These are phyloP conservation scores for Stagonosporopsis cucurbitacearum DNA, from an alignment of 2,329 filamentous ascomycete species.

Conservation along the genomic window DNA sequence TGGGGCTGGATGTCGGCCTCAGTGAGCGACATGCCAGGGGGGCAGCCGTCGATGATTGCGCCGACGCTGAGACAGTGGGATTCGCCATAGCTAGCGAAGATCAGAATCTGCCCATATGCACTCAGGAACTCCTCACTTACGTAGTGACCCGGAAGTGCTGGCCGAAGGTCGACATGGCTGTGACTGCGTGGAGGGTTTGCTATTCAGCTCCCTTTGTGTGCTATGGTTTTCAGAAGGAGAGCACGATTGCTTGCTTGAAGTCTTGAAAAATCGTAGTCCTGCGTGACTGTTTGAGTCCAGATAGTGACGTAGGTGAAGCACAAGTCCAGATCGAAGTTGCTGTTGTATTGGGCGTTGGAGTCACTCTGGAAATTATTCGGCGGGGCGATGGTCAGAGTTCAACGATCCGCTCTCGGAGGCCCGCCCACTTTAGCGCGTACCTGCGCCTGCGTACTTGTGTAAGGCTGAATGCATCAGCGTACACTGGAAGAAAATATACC, in stretches of 20 bases:
- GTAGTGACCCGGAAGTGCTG: conserved; percentile 82
- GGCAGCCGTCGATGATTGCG: conserved; percentile 92
- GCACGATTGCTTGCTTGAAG: conserved; percentile 6
- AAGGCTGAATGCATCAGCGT: conserved; percentile 11
- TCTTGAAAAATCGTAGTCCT: not conserved
- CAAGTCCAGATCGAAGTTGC: conserved; percentile 18
- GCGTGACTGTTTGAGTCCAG: not conserved
- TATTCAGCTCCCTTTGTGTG: conserved; percentile 12
- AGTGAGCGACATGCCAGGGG: conserved; percentile 83
- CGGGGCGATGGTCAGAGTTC: conserved; percentile 28
- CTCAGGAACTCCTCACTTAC: conserved; percentile 57
- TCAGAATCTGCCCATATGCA: conserved; percentile 9
- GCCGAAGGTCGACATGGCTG: conserved; percentile 75
- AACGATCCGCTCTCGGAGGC: conserved; percentile 18
- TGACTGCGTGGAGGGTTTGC: conserved; percentile 9
- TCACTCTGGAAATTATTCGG: conserved; percentile 32
- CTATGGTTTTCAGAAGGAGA: not conserved
- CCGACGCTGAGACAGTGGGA: conserved; percentile 93
- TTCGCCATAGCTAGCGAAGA: conserved; percentile 69
- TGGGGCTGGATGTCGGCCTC: conserved; percentile 93
- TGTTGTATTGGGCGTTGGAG: conserved; percentile 26
- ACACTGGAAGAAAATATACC: not conserved
- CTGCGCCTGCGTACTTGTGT: too few relatives aligned
- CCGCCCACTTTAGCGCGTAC: conserved; percentile 8
- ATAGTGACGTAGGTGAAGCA: conserved; percentile 7